A percentile compares a stretch with the other conserved stretches of the same genome.
Conservation (phyloP, 768 basidiomycete genomes). For the Termitomyces sp. region DNA sequence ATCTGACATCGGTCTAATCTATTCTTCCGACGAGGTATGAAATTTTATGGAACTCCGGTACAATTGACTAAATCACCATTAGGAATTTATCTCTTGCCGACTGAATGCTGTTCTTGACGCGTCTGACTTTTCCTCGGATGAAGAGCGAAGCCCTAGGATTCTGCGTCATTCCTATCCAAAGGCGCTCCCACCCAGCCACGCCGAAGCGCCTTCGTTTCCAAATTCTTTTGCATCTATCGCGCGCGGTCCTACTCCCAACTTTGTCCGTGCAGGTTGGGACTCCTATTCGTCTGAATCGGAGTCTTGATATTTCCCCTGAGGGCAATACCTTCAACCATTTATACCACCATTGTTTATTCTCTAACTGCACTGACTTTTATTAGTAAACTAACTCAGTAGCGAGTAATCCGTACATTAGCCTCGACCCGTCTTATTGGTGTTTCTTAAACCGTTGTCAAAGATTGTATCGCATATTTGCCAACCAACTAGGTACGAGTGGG, state of each 20-base stretch:
- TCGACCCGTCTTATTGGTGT: neutral
- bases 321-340: neutral
- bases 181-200: constrained; percentile 2
- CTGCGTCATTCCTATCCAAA: constrained; percentile 17
- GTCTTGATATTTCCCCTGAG: constrained; percentile 1
- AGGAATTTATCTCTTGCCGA: constrained; percentile 8
- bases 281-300: constrained; percentile 34
- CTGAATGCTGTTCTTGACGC: constrained; percentile 9
- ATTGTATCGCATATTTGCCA: neutral
- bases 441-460: neutral
- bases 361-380: neutral
- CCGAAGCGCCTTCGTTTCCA: constrained; percentile 26
- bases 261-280: constrained; percentile 58
- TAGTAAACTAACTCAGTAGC: neutral
- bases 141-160: constrained; percentile 6
- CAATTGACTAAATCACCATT: neutral
- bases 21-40: constrained; percentile 14
- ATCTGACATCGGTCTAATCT: constrained; percentile 14
- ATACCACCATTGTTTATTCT: constrained; percentile 8
- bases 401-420: constrained; percentile 8
- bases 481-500: neutral
- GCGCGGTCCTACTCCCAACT: constrained; percentile 42
- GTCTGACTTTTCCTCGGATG: constrained; percentile 15
- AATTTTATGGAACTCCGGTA: neutral
- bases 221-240: constrained; percentile 35